These are phyloP conservation scores for Capsella rubella DNA, from an alignment of 441 rosid species.

Conservation along the genomic window DNA sequence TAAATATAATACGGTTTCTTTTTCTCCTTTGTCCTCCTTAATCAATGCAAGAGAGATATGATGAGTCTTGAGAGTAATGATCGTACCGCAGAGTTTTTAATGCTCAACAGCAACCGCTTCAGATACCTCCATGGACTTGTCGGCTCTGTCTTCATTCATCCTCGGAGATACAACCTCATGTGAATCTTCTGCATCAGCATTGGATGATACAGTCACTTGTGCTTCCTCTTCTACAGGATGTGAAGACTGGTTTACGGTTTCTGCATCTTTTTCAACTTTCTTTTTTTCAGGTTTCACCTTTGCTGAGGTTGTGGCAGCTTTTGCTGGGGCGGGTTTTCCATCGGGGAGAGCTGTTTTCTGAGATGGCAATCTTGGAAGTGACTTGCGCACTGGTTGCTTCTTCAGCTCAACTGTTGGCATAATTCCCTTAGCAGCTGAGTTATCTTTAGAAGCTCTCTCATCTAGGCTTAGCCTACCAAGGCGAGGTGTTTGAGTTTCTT, in stretches of 20 bases:
- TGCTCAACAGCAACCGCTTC: constrained; percentile 38
- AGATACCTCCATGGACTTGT: constrained; percentile 29
- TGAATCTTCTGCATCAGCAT: constrained; percentile 41
- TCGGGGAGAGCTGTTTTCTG: constrained; percentile 63
- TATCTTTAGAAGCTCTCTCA: constrained; percentile 55
- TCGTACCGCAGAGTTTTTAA: constrained; percentile 26
- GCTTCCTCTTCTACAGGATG: constrained; percentile 38
- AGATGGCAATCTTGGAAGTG: constrained; percentile 95
- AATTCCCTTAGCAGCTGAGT: constrained; percentile 52
- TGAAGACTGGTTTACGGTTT: constrained; percentile 34
- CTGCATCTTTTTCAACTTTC: constrained; percentile 45
- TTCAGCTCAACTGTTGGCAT: constrained; percentile 49
- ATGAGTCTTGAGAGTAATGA: constrained; percentile 32
- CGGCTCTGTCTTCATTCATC: constrained; percentile 38
- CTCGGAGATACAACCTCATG: constrained; percentile 35
- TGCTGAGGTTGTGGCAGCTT: constrained; percentile 25
- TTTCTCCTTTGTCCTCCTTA: constrained; percentile 37
- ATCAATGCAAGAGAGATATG: constrained; percentile 39
- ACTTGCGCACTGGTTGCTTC: constrained; percentile 78
- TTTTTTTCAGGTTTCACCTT: constrained; percentile 54
- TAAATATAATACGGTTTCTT: constrained; percentile 39
- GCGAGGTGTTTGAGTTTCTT: constrained; percentile 55
- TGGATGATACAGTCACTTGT: constrained; percentile 33
- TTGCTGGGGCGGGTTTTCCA: constrained; percentile 37
- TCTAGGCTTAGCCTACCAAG: constrained; percentile 73